Conservation (phyloP, 2,329 filamentous ascomycete species). For the Penicillium polonicum region DNA sequence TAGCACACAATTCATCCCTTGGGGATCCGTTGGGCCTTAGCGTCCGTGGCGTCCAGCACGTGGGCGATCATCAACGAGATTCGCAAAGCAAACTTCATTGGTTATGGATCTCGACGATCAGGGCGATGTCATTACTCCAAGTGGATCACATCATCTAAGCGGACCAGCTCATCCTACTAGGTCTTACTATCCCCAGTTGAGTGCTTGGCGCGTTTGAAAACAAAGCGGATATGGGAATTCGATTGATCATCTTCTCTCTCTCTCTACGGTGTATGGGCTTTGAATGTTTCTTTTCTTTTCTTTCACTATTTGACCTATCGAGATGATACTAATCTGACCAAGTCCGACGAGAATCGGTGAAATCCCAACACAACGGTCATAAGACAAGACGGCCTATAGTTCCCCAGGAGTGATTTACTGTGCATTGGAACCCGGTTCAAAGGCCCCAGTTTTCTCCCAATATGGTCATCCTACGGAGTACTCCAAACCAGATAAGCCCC, state of each 20-base stretch:
- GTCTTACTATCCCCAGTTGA: conserved; percentile 14
- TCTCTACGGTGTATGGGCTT: neutral
- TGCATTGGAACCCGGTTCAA: conserved; percentile 1
- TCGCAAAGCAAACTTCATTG: conserved; percentile 17
- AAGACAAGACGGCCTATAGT: conserved; percentile 3
- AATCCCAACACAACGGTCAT: neutral
- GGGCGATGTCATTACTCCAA: conserved; percentile 20
- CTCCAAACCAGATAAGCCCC: conserved; percentile 4
- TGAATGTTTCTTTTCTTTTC: conserved; percentile 1
- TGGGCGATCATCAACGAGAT: conserved; percentile 22
- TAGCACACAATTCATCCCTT: neutral
- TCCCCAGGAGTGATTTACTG: conserved; percentile 4
- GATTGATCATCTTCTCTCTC: conserved; percentile 18
- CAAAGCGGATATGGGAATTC: conserved; percentile 9
- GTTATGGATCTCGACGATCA: conserved; percentile 16
- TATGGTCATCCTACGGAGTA: neutral
- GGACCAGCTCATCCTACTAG: conserved; percentile 4
- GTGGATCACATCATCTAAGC: conserved; percentile 2
- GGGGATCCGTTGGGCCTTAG: neutral
- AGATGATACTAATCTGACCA: neutral
- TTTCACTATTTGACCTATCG: neutral
- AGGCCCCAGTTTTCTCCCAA: neutral
- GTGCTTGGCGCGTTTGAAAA: conserved; percentile 21
- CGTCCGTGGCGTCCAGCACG: conserved; percentile 9
- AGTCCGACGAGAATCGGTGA: neutral